Conservation (phyloP, 768 basidiomycete species). For the Kwoniella pini region DNA sequence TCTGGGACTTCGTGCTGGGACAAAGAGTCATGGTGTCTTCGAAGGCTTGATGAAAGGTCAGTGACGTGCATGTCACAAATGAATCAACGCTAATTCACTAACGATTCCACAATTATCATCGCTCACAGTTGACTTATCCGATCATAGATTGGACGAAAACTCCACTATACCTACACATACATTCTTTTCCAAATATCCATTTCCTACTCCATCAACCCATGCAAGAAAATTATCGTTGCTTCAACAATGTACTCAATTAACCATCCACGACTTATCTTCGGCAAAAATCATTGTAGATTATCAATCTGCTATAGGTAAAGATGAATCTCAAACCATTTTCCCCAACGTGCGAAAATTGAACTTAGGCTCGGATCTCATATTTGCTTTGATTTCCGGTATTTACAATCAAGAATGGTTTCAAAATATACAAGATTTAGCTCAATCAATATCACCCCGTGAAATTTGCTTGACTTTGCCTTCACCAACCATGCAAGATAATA, state of each 20-base stretch:
- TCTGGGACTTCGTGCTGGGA: neutral
- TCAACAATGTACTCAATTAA: neutral
- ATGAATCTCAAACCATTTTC: neutral
- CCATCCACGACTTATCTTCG: conserved; percentile 4
- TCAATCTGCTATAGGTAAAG: neutral
- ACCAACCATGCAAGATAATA: too few relatives aligned
- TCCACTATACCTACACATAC: neutral
- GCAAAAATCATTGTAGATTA: neutral
- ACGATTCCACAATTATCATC: too few relatives aligned
- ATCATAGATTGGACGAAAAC: too few relatives aligned
- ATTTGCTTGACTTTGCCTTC: neutral
- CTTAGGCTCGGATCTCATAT: neutral
- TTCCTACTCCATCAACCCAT: neutral
- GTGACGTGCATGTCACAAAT: too few relatives aligned
- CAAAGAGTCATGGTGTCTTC: neutral
- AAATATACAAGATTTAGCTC: neutral
- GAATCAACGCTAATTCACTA: too few relatives aligned
- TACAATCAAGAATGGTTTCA: neutral
- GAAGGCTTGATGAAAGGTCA: conserved; percentile 8
- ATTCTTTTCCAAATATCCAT: neutral
- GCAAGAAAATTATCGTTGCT: neutral
- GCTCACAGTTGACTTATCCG: too few relatives aligned
- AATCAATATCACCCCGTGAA: neutral
- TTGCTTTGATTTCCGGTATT: neutral
- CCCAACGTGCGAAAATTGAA: neutral